Conservation (phyloP, 352 stramenopile genomes). For the Lagenidium giganteum region DNA sequence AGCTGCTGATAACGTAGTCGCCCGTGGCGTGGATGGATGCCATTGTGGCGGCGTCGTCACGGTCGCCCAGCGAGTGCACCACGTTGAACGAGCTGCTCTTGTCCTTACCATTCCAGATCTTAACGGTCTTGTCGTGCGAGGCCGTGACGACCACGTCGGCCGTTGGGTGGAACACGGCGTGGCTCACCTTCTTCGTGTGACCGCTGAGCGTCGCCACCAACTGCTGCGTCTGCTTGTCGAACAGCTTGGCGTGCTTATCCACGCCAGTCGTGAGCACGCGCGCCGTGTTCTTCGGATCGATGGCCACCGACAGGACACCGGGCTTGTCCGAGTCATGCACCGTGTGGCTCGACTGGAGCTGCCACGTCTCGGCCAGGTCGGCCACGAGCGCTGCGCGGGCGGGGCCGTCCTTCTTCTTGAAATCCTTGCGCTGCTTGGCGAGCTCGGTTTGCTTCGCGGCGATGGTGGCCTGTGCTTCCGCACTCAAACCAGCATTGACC, state of each 20-base stretch:
- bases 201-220: conserved; percentile 70
- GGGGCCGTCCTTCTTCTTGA: conserved; percentile 64
- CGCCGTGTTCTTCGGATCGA: conserved; percentile 42
- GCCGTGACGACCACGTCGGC: conserved; percentile 64
- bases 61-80: conserved; percentile 52
- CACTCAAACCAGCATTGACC: conserved; percentile 16
- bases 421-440: conserved; percentile 65
- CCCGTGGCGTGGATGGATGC: conserved; percentile 80
- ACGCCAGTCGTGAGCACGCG: conserved; percentile 67
- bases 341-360: conserved; percentile 47
- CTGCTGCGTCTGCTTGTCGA: conserved; percentile 67
- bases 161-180: conserved; percentile 69
- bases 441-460: conserved; percentile 65
- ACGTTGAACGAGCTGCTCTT: conserved; percentile 33
- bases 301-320: conserved; percentile 50
- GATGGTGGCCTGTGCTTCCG: conserved; percentile 44
- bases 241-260: conserved; percentile 83
- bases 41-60: conserved; percentile 55
- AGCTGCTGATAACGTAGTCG: conserved; percentile 72
- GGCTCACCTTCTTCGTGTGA: conserved; percentile 83
- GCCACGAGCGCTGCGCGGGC: conserved; percentile 31
- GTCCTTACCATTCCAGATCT: conserved; percentile 55
- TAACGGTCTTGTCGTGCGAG: conserved; percentile 79
- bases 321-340: conserved; percentile 72
- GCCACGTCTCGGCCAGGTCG: conserved; percentile 25